phyloP scores from a whole-genome alignment of 1,139 yeast genomes.

The Ogataea hybrid region DNA sequence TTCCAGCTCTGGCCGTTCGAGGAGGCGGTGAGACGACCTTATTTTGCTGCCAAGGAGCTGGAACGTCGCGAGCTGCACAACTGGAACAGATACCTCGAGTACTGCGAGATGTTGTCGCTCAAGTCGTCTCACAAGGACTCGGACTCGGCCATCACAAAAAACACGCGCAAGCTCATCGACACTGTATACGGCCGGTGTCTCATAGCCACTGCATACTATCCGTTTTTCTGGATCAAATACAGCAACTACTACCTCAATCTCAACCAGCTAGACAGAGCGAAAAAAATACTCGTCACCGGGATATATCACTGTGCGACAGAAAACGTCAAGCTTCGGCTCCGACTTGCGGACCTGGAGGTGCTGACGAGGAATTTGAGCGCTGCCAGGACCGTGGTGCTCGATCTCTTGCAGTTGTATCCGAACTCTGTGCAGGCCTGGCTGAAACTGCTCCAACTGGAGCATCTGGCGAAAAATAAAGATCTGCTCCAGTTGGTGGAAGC shows the following conservation, averaged over 20 bases:
- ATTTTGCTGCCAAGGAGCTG: constrained; percentile 46
- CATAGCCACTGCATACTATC: constrained; percentile 50
- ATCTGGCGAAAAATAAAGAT: constrained; percentile 22
- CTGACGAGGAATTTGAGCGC: constrained; percentile 33
- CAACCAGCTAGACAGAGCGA: constrained; percentile 37
- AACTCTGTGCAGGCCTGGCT: constrained; percentile 38
- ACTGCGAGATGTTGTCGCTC: constrained; percentile 40
- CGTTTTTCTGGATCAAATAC: constrained; percentile 62
- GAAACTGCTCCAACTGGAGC: constrained; percentile 41
- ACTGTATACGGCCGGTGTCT: constrained; percentile 58
- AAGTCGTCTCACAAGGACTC: constrained; percentile 23
- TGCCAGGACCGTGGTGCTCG: constrained; percentile 38
- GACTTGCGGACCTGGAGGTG: constrained; percentile 43
- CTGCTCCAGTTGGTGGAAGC: constrained; percentile 32
- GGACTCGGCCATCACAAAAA: constrained; percentile 17
- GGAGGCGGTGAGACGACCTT: constrained; percentile 48
- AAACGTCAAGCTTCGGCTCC: constrained; percentile 34
- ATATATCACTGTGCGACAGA: constrained; percentile 28
- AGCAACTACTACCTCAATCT: constrained; percentile 43
- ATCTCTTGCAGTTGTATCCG: constrained; percentile 33
- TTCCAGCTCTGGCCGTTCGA: constrained; percentile 67
- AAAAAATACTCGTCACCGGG: constrained; percentile 37
- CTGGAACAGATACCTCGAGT: constrained; percentile 65
- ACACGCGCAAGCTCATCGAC: constrained; percentile 33
- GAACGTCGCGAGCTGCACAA: constrained; percentile 42